Conservation (phyloP, 75 land plant genomes). For the Selaginella tamariscina region DNA sequence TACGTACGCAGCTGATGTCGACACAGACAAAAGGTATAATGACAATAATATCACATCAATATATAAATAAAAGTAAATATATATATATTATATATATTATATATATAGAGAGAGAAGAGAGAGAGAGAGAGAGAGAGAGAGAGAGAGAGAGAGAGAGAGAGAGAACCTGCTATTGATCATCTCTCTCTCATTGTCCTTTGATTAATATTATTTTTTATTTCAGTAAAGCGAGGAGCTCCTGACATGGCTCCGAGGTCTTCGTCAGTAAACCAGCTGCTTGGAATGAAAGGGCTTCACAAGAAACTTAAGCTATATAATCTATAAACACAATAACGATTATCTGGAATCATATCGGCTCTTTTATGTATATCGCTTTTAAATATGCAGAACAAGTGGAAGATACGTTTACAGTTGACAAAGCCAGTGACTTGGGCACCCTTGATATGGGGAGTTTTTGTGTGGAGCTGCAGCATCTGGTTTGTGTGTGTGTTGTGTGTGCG, state of each 20-base stretch:
- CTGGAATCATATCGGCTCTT: conserved; percentile 6
- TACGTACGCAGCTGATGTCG: not conserved
- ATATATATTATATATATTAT: no score
- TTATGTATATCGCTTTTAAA: not conserved
- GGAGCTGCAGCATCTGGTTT: conserved; percentile 97
- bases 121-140: conserved; percentile 27
- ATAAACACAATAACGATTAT: not conserved
- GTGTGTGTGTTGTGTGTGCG: not conserved
- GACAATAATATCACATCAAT: no score
- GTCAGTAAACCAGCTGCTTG: conserved; percentile 74
- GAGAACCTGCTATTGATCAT: not conserved
- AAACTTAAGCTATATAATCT: conserved; percentile 37
- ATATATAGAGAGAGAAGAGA: conserved; percentile 14
- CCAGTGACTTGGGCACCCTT: conserved; percentile 97
- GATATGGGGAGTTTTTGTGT: conserved; percentile 92
- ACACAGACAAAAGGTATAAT: not conserved
- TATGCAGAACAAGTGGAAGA: conserved; percentile 81
- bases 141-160: conserved; percentile 25
- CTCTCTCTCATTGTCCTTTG: conserved; percentile 10
- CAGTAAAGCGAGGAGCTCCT: conserved; percentile 36
- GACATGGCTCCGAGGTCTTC: conserved; percentile 55
- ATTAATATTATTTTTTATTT: not conserved
- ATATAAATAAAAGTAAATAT: no score
- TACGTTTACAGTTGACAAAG: conserved; percentile 82
- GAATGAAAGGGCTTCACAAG: conserved; percentile 80